Percentiles rank a stretch among this genome's conserved stretches.
phyloP scores from a whole-genome alignment of 2,329 filamentous ascomycete species.

The Aspergillus sp. region DNA sequence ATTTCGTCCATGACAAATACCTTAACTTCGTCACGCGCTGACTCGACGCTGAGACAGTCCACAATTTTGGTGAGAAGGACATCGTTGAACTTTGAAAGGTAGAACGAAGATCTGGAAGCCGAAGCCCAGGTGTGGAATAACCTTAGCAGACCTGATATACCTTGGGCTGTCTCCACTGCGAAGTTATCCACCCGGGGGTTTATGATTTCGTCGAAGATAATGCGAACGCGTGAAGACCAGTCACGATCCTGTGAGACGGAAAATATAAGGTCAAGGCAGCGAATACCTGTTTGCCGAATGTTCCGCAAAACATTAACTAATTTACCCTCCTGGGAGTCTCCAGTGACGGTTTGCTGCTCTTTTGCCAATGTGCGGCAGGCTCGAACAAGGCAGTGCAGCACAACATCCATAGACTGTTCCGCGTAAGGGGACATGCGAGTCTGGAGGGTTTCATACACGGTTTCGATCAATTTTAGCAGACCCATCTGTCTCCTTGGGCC shows the following conservation, averaged over 20 bases:
- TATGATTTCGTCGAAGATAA: conserved; percentile 73
- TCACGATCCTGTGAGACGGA: conserved; percentile 68
- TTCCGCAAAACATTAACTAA: conserved; percentile 43
- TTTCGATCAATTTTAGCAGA: conserved; percentile 85
- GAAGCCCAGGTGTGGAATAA: conserved; percentile 80
- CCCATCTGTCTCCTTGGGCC: conserved; percentile 80
- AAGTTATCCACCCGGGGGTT: conserved; percentile 76
- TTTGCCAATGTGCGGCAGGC: conserved; percentile 58
- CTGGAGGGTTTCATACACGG: conserved; percentile 82
- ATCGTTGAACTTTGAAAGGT: conserved; percentile 64
- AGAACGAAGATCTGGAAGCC: conserved; percentile 63
- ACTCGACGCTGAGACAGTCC: conserved; percentile 68
- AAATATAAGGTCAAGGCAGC: conserved; percentile 79
- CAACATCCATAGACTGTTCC: conserved; percentile 68
- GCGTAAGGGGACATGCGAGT: conserved; percentile 69
- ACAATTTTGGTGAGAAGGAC: conserved; percentile 68
- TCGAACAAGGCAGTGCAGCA: conserved; percentile 77
- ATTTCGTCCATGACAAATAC: conserved; percentile 74
- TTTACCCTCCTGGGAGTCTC: conserved; percentile 31
- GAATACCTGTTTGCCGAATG: conserved; percentile 64
- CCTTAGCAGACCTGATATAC: conserved; percentile 77
- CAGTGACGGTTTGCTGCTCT: conserved; percentile 27
- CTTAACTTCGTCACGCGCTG: conserved; percentile 83
- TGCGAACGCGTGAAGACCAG: conserved; percentile 69
- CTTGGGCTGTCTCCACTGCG: conserved; percentile 82